phyloP scores from a whole-genome alignment of 2,329 filamentous ascomycete genomes.

The Aspergillus costaricaensis region DNA sequence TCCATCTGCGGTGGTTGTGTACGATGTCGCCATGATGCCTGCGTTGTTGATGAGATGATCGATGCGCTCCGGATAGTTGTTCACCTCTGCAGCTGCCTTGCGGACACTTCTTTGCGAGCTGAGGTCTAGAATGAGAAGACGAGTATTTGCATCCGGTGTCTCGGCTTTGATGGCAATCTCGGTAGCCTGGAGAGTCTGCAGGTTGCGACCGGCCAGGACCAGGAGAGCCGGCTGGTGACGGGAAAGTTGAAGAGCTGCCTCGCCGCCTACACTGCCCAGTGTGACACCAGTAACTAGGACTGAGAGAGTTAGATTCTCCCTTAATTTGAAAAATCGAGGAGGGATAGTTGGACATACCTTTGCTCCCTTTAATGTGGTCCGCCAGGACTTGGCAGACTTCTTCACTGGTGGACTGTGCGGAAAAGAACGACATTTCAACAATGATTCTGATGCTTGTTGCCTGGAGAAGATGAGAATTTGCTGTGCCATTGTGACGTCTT shows the following conservation, averaged over 20 bases:
- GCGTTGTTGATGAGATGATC: slow-evolving; percentile 5
- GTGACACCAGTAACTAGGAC: not conserved
- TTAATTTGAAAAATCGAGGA: not conserved
- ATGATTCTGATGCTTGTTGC: not conserved
- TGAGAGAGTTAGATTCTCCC: not conserved
- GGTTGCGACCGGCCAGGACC: not conserved
- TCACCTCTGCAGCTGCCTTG: not conserved
- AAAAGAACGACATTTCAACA: not conserved
- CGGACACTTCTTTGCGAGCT: not conserved
- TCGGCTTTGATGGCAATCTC: not conserved
- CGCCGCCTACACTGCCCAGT: not conserved
- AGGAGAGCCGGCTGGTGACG: not conserved
- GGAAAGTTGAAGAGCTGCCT: not conserved
- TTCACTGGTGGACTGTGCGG: not conserved
- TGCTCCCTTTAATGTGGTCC: not conserved
- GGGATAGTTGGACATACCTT: not conserved
- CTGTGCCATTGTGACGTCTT: too few relatives aligned
- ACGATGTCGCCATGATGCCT: slow-evolving; percentile 4
- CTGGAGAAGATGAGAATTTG: rapidly evolving
- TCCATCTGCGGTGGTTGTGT: not conserved
- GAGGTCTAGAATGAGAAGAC: not conserved
- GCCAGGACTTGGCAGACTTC: not conserved
- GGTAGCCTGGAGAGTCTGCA: not conserved
- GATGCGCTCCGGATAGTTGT: not conserved
- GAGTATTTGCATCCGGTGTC: not conserved